Evolutionary conservation across 2,329 filamentous ascomycete genomes (phyloP).

Genomic region (Colletotrichum filicis): DNA sequence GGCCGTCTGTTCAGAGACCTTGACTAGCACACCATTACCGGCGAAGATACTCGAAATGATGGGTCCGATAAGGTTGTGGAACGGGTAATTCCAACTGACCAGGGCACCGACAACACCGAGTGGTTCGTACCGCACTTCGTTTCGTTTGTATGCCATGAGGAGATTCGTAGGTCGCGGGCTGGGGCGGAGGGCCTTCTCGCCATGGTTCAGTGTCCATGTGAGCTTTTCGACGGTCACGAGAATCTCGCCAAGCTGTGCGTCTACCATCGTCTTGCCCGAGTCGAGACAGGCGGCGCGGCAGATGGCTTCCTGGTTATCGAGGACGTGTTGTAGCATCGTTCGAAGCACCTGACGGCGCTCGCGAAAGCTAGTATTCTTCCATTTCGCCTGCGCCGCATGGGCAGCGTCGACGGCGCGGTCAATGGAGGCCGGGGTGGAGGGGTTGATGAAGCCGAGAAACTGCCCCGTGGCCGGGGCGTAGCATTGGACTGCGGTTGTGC

Average conservation of each 20-base stretch:
- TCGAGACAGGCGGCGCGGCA: conserved; percentile 88
- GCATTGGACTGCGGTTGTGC: conserved; percentile 79
- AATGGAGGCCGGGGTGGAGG: conserved; percentile 80
- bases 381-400: conserved; percentile 77
- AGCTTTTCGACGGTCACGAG: conserved; percentile 94
- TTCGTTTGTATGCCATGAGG: conserved; percentile 95
- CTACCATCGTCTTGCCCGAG: conserved; percentile 95
- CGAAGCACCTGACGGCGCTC: conserved; percentile 83
- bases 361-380: conserved; percentile 81
- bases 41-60: conserved; percentile 91
- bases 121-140: conserved; percentile 90
- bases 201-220: conserved; percentile 92
- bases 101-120: conserved; percentile 92
- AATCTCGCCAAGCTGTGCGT: conserved; percentile 94
- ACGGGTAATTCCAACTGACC: conserved; percentile 97
- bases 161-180: conserved; percentile 86
- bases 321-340: conserved; percentile 82
- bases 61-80: conserved; percentile 94
- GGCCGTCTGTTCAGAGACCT: conserved; percentile 93
- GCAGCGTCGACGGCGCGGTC: conserved; percentile 82
- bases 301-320: conserved; percentile 90
- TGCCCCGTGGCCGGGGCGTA: conserved; percentile 91
- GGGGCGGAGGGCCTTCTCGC: conserved; percentile 80
- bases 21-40: conserved; percentile 92
- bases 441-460: conserved; percentile 82